These are phyloP conservation scores for Arthroderma sp. DNA, from an alignment of 2,329 filamentous ascomycete genomes.

Conservation along the genomic window DNA sequence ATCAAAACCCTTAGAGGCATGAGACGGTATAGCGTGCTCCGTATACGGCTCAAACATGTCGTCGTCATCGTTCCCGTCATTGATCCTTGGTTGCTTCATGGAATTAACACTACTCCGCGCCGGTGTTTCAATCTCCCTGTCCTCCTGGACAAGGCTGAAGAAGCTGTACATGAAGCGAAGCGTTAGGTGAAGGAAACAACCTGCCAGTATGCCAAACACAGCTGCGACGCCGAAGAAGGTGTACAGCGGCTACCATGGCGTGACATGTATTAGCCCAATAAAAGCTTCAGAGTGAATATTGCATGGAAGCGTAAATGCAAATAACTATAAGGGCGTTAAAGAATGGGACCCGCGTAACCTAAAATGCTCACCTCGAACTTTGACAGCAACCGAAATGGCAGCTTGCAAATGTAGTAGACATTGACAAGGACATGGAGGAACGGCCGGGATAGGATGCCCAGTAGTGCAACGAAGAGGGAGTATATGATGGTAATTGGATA, in stretches of 20 bases:
- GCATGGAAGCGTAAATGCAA: too few species aligned
- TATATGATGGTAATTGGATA: slow-evolving; percentile 28
- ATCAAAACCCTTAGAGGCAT: too few species aligned
- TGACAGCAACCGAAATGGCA: slow-evolving; percentile 39
- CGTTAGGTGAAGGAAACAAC: slow-evolving; percentile 44
- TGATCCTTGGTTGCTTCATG: too few species aligned
- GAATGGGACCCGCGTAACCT: too few species aligned
- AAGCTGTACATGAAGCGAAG: slow-evolving; percentile 28
- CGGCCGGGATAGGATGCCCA: slow-evolving; percentile 32
- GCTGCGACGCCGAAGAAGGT: slow-evolving; percentile 53
- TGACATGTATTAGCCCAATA: not conserved
- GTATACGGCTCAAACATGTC: too few species aligned
- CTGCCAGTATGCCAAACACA: slow-evolving; percentile 52
- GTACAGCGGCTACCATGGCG: slow-evolving; percentile 24
- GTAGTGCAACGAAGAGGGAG: slow-evolving; percentile 23
- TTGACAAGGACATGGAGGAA: slow-evolving; percentile 36
- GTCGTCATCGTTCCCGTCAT: too few species aligned
- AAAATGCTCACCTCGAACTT: slow-evolving; percentile 40
- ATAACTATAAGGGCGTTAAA: too few species aligned
- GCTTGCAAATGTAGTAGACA: slow-evolving; percentile 27
- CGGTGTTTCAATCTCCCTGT: too few species aligned
- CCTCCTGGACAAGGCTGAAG: not conserved
- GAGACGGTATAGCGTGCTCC: too few species aligned
- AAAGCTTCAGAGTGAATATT: not conserved
- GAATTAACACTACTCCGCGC: too few species aligned